Evolutionary conservation across 352 stramenopile genomes (phyloP).

Genomic region (Thraustochytrium striatum): DNA sequence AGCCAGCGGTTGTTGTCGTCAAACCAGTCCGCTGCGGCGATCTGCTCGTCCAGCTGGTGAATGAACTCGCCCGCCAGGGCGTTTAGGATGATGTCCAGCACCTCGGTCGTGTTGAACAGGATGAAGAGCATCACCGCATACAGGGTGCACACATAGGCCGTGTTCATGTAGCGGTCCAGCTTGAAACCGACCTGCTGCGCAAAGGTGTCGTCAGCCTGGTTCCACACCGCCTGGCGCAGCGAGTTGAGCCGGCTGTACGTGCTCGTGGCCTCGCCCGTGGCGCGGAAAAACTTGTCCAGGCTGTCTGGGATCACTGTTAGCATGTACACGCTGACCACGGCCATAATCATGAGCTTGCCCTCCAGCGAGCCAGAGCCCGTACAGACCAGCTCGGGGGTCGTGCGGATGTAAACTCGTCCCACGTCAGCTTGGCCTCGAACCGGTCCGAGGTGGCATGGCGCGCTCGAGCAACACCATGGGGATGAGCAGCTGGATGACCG

Average conservation of each 20-base stretch:
- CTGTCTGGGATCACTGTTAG: slow-evolving; percentile 55
- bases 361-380: neutral
- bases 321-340: slow-evolving; percentile 56
- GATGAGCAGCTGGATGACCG: slow-evolving; percentile 51
- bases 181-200: slow-evolving; percentile 55
- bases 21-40: slow-evolving; percentile 52
- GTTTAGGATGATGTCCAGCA: slow-evolving; percentile 58
- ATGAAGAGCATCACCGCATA: slow-evolving; percentile 58
- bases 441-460: slow-evolving; percentile 17
- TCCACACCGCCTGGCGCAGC: slow-evolving; percentile 48
- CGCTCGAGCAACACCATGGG: slow-evolving; percentile 43
- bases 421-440: neutral
- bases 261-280: slow-evolving; percentile 42
- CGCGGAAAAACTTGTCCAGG: slow-evolving; percentile 51
- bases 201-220: slow-evolving; percentile 54
- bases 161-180: slow-evolving; percentile 58
- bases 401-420: neutral
- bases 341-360: slow-evolving; percentile 55
- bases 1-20: slow-evolving; percentile 50
- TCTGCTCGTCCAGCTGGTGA: slow-evolving; percentile 54
- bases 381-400: slow-evolving; percentile 18
- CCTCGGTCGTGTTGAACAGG: slow-evolving; percentile 55
- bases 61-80: slow-evolving; percentile 58
- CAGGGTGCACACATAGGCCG: slow-evolving; percentile 53
- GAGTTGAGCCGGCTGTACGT: slow-evolving; percentile 51